Evolutionary conservation across 805 yeast species (phyloP).

Genomic region (Saturnispora serradocipensis): DNA sequence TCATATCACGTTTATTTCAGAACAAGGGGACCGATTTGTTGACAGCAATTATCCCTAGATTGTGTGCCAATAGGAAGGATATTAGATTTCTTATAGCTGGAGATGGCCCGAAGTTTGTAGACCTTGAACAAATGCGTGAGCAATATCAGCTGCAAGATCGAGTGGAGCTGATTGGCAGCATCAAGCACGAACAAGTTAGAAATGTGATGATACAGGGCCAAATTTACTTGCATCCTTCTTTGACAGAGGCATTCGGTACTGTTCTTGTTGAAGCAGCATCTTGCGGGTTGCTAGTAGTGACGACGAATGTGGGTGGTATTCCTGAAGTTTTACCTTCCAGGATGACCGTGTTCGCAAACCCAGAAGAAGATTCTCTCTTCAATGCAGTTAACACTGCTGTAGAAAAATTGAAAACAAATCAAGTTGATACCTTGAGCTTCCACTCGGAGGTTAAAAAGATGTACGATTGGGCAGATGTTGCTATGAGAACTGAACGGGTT

Average conservation of each 20-base stretch:
- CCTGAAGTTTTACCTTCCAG: slow-evolving; percentile 91
- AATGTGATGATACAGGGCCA: slow-evolving; percentile 91
- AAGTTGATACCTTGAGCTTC: slow-evolving; percentile 63
- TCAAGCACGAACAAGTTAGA: slow-evolving; percentile 86
- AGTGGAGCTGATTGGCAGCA: slow-evolving; percentile 77
- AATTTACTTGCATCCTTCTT: slow-evolving; percentile 84
- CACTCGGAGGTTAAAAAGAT: slow-evolving; percentile 69
- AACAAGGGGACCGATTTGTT: slow-evolving; percentile 92
- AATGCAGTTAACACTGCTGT: slow-evolving; percentile 69
- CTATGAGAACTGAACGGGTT: slow-evolving; percentile 74
- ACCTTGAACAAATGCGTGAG: slow-evolving; percentile 92
- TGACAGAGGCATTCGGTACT: slow-evolving; percentile 97
- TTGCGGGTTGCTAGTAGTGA: slow-evolving; percentile 87
- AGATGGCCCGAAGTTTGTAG: slow-evolving; percentile 92
- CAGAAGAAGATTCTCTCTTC: slow-evolving; percentile 77
- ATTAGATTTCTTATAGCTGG: slow-evolving; percentile 88
- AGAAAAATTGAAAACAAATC: slow-evolving; percentile 40
- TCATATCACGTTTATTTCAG: slow-evolving; percentile 85
- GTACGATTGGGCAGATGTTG: slow-evolving; percentile 92
- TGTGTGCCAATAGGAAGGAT: slow-evolving; percentile 53
- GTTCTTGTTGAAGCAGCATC: slow-evolving; percentile 96
- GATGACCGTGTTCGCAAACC: slow-evolving; percentile 87
- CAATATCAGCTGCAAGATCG: slow-evolving; percentile 75
- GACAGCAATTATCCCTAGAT: slow-evolving; percentile 73
- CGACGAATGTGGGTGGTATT: slow-evolving; percentile 95